A percentile compares a stretch with the other conserved stretches of the same genome.
Evolutionary conservation across 2,329 filamentous ascomycete species (phyloP).

Genomic region (Colletotrichum tabaci): DNA sequence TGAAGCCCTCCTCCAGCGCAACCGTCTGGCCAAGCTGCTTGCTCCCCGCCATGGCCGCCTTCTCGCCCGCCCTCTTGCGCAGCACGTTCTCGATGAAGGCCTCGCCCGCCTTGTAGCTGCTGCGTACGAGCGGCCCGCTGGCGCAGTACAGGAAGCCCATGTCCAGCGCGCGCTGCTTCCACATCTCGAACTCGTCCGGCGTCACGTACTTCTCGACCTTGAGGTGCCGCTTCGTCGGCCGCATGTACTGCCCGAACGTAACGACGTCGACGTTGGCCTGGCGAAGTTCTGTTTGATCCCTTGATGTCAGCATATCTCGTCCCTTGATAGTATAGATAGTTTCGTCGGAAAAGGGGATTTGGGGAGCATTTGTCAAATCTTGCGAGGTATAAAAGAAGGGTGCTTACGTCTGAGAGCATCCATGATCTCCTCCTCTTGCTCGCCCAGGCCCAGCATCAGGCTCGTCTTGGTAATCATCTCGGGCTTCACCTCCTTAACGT

Average conservation of each 20-base stretch:
- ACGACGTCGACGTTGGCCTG: conserved; percentile 90
- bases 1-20: conserved; percentile 53
- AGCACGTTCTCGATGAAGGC: conserved; percentile 99
- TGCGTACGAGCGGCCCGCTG: conserved; percentile 91
- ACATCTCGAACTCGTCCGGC: conserved; percentile 90
- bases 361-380: no score
- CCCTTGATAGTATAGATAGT: background rate
- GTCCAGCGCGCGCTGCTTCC: conserved; percentile 90
- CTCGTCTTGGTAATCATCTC: conserved; percentile 98
- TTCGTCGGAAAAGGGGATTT: background rate
- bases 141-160: conserved; percentile 98
- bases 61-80: conserved; percentile 78
- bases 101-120: conserved; percentile 98
- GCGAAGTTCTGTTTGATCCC: conserved; percentile 65
- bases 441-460: conserved; percentile 95
- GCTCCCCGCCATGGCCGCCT: conserved; percentile 47
- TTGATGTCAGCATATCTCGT: background rate
- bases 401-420: conserved; percentile 78
- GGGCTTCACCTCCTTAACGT: conserved; percentile 82
- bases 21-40: conserved; percentile 57
- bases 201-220: conserved; percentile 96
- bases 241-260: conserved; percentile 99
- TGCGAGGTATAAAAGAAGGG: conserved; percentile 39
- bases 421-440: conserved; percentile 89
- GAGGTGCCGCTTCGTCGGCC: conserved; percentile 97